Percentiles rank a stretch among this genome's conserved stretches.
Evolutionary conservation across 495 filamentous ascomycete genomes (phyloP).

Genomic region (Trichoderma asperelloides): DNA sequence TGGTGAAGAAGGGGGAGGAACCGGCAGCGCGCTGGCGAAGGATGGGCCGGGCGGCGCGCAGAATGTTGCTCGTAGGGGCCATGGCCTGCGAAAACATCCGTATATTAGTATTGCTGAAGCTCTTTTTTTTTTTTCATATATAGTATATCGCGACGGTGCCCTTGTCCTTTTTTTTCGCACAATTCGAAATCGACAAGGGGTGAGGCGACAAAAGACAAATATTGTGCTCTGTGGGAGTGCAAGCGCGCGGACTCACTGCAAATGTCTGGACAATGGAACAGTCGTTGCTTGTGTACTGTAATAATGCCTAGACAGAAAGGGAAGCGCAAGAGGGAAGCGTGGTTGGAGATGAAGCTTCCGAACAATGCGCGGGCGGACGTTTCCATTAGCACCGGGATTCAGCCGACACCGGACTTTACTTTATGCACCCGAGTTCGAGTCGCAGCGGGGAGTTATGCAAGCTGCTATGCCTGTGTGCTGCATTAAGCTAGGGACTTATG

Average conservation of each 20-base stretch:
- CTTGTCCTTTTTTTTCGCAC: too few relatives aligned
- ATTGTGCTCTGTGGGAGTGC: too few relatives aligned
- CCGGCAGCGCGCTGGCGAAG: constrained; percentile 28
- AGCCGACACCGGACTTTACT: constrained; percentile 7
- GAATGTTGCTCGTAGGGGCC: constrained; percentile 21
- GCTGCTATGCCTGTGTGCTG: too few relatives aligned
- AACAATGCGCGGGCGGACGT: constrained; percentile 9
- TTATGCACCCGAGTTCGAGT: constrained; percentile 2
- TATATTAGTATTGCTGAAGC: not conserved
- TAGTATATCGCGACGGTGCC: too few relatives aligned
- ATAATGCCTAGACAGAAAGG: not conserved
- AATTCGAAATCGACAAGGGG: too few relatives aligned
- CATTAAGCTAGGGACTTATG: not conserved
- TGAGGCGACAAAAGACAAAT: too few relatives aligned
- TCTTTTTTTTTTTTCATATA: constrained; percentile 18
- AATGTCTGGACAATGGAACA: too few relatives aligned
- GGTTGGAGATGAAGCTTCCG: constrained; percentile 2
- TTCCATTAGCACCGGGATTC: not conserved
- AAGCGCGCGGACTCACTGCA: too few relatives aligned
- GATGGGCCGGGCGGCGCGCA: constrained; percentile 42
- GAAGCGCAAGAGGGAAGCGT: constrained; percentile 22
- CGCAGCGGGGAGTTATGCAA: too few relatives aligned
- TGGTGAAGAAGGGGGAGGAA: constrained; percentile 26
- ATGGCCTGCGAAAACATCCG: not conserved
- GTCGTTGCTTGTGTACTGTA: too few relatives aligned